Evolutionary conservation across 2,329 filamentous ascomycete genomes (phyloP).

Genomic region (Chrysoporthe cubensis): DNA sequence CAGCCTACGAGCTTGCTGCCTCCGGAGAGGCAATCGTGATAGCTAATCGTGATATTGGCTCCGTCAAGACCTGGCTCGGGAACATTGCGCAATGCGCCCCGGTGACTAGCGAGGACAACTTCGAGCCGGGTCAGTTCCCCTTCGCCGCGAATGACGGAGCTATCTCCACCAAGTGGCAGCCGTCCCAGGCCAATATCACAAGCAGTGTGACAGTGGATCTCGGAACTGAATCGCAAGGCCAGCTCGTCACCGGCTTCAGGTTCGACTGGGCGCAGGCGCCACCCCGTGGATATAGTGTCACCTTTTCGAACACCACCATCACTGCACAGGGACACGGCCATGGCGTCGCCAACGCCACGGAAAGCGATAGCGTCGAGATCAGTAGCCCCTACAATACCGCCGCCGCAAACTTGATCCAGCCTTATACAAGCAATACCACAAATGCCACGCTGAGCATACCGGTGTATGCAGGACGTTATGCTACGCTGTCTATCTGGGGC

Average conservation of each 20-base stretch:
- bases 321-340: not conserved
- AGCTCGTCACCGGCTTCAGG: conserved; percentile 18
- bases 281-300: conserved; percentile 20
- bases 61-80: conserved; percentile 55
- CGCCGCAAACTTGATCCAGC: not conserved
- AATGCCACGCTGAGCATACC: conserved; percentile 21
- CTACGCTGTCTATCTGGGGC: conserved; percentile 24
- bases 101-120: conserved; percentile 50
- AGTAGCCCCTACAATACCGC: conserved; percentile 18
- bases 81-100: conserved; percentile 70
- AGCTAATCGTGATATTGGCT: conserved; percentile 60
- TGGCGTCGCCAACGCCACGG: conserved; percentile 5
- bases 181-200: conserved; percentile 21
- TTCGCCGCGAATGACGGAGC: conserved; percentile 40
- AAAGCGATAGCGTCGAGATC: conserved; percentile 18
- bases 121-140: conserved; percentile 70
- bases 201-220: conserved; percentile 25
- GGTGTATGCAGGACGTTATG: conserved; percentile 25
- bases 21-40: conserved; percentile 55
- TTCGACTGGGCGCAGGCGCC: conserved; percentile 29
- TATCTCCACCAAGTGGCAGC: conserved; percentile 28
- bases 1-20: conserved; percentile 48
- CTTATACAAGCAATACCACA: conserved; percentile 27
- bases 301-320: conserved; percentile 16
- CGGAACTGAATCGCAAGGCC: conserved; percentile 12